phyloP scores from a whole-genome alignment of 1,284 basidiomycete genomes.

The Coniferiporia sulphurascens region DNA sequence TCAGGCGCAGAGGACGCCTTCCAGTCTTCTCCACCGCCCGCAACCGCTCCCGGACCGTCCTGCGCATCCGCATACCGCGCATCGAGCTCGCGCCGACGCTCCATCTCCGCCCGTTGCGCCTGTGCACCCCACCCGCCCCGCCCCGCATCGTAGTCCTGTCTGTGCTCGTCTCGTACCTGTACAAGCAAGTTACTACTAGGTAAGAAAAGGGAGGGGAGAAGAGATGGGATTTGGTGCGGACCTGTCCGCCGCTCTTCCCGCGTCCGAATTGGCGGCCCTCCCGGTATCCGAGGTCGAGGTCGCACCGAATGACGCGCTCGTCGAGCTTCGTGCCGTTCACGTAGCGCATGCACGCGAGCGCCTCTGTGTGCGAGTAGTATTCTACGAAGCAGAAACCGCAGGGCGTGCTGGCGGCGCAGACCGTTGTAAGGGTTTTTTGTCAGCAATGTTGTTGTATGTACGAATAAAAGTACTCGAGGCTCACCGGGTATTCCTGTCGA shows the following conservation, averaged over 20 bases:
- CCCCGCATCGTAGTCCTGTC: conserved; percentile 95
- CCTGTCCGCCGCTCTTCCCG: conserved; percentile 95
- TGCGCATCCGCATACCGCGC: conserved; percentile 86
- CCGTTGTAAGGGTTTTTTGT: too few relatives aligned
- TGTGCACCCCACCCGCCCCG: conserved; percentile 96
- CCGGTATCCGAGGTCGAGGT: conserved; percentile 96
- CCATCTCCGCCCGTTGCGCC: conserved; percentile 71
- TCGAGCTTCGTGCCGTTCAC: conserved; percentile 98
- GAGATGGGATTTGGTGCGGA: conserved; percentile 30
- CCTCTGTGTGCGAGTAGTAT: conserved; percentile 95
- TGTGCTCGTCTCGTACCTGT: conserved; percentile 86
- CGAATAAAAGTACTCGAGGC: conserved; percentile 22
- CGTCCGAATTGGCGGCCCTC: conserved; percentile 97
- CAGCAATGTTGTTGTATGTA: too few relatives aligned
- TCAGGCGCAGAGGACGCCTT: conserved; percentile 45
- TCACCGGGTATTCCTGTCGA: conserved; percentile 91
- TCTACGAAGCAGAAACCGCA: conserved; percentile 99
- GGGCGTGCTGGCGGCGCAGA: conserved; percentile 64
- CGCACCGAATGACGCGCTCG: conserved; percentile 97
- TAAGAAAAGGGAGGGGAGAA: not conserved
- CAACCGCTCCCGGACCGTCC: conserved; percentile 75
- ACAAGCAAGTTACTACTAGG: not conserved
- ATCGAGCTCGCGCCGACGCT: conserved; percentile 73
- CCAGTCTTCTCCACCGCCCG: conserved; percentile 83
- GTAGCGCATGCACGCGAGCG: conserved; percentile 89